phyloP scores from a whole-genome alignment of 169 alveolate species.

The Perkinsus olseni region DNA sequence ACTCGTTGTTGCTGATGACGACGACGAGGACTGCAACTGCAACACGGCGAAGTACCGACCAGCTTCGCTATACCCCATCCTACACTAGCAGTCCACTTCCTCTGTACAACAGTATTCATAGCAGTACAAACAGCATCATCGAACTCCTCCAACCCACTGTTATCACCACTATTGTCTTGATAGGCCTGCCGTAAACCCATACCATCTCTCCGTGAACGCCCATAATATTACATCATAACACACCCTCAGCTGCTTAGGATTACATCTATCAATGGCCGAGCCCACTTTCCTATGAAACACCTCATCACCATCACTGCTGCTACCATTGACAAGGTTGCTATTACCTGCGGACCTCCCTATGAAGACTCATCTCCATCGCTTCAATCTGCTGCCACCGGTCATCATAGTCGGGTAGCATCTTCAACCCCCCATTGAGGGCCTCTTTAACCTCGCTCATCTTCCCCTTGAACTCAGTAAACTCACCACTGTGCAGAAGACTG shows the following conservation, averaged over 20 bases:
- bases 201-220: not conserved
- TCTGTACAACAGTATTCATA: not conserved
- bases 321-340: no score
- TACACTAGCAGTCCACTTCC: not conserved
- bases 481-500: not conserved
- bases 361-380: not conserved
- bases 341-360: not conserved
- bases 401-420: not conserved
- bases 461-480: not conserved
- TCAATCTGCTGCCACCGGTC: not conserved
- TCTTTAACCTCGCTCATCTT: not conserved
- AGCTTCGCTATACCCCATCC: not conserved
- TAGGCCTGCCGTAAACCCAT: not conserved
- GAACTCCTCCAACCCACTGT: not conserved
- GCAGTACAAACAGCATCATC: not conserved
- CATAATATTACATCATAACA: not conserved
- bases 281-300: not conserved
- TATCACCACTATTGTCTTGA: not conserved
- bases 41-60: not conserved
- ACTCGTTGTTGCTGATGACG: not conserved
- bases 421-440: not conserved
- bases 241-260: not conserved
- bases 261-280: not conserved
- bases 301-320: not conserved
- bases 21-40: not conserved